phyloP scores from a whole-genome alignment of 768 basidiomycete genomes.

The Boletellus emodensis region DNA sequence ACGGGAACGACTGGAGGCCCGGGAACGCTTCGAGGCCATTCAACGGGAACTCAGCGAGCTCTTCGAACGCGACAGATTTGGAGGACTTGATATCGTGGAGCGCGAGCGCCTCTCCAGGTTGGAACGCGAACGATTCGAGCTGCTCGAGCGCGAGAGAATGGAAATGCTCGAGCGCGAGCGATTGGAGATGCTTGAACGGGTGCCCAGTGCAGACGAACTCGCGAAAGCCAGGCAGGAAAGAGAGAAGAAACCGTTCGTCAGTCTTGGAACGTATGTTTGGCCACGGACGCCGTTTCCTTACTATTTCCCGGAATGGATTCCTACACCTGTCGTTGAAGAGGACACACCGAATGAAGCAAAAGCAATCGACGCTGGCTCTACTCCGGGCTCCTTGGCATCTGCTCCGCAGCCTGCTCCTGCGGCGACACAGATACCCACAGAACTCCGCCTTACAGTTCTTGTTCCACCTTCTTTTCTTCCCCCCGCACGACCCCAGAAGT shows the following conservation, averaged over 20 bases:
- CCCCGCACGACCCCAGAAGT: conserved; percentile 45
- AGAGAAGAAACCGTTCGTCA: conserved; percentile 27
- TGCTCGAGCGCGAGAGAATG: conserved; percentile 28
- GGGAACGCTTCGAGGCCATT: conserved; percentile 28
- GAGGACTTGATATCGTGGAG: conserved; percentile 25
- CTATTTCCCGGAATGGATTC: conserved; percentile 33
- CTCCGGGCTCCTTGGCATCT: conserved; percentile 28
- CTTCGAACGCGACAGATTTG: conserved; percentile 28
- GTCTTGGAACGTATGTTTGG: conserved; percentile 29
- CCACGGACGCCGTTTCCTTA: conserved; percentile 32
- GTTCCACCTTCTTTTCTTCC: conserved; percentile 61
- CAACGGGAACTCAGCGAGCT: conserved; percentile 33
- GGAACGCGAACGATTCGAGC: conserved; percentile 29
- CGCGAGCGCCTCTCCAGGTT: conserved; percentile 27
- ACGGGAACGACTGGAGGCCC: conserved; percentile 24
- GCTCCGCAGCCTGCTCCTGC: conserved; percentile 8
- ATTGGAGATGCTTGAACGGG: conserved; percentile 29
- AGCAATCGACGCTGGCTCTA: conserved; percentile 18
- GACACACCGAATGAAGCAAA: conserved; percentile 20
- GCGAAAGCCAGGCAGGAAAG: conserved; percentile 29
- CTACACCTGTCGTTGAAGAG: conserved; percentile 25
- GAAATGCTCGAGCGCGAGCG: conserved; percentile 31
- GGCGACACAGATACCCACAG: conserved; percentile 22
- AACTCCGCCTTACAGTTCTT: conserved; percentile 45
- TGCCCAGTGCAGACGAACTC: conserved; percentile 32